phyloP scores from a whole-genome alignment of 495 filamentous ascomycete genomes.

The Penicillium bialowiezense region DNA sequence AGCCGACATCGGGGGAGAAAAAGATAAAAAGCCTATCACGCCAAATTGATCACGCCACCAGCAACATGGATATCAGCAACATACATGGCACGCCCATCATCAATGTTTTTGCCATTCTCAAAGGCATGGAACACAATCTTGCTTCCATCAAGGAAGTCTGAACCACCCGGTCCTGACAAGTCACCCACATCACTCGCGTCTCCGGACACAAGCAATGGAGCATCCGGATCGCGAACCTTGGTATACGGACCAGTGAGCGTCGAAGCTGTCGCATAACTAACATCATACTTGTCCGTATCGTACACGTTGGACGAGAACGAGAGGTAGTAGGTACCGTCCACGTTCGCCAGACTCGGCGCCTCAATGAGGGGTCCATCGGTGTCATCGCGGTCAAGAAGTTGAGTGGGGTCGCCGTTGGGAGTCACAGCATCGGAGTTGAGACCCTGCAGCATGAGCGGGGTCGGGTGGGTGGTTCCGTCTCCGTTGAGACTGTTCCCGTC shows the following conservation, averaged over 20 bases:
- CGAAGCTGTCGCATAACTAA: constrained; percentile 49
- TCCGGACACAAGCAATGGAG: constrained; percentile 39
- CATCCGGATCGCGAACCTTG: constrained; percentile 24
- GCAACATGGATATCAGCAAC: constrained; percentile 10
- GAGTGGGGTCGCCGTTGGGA: constrained; percentile 35
- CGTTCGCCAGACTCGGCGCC: constrained; percentile 49
- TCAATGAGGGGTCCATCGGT: constrained; percentile 55
- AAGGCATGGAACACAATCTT: constrained; percentile 47
- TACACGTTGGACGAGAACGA: constrained; percentile 57
- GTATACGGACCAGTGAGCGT: constrained; percentile 44
- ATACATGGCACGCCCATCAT: constrained; percentile 18
- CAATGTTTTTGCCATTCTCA: constrained; percentile 17
- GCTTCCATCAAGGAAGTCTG: constrained; percentile 37
- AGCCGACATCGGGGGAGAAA: constrained; percentile 3
- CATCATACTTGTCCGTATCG: constrained; percentile 45
- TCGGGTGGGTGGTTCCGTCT: constrained; percentile 44
- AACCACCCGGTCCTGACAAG: constrained; percentile 49
- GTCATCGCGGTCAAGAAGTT: constrained; percentile 47
- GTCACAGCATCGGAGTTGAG: constrained; percentile 50
- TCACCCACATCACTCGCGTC: constrained; percentile 28
- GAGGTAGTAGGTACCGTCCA: constrained; percentile 51
- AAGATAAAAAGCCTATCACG: neutral
- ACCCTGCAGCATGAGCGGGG: constrained; percentile 55
- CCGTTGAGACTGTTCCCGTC: constrained; percentile 54
- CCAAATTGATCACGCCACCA: constrained; percentile 12